These are phyloP conservation scores for Tieghemiomyces parasiticus DNA, from an alignment of 192 early-diverging fungal species.

Conservation along the genomic window DNA sequence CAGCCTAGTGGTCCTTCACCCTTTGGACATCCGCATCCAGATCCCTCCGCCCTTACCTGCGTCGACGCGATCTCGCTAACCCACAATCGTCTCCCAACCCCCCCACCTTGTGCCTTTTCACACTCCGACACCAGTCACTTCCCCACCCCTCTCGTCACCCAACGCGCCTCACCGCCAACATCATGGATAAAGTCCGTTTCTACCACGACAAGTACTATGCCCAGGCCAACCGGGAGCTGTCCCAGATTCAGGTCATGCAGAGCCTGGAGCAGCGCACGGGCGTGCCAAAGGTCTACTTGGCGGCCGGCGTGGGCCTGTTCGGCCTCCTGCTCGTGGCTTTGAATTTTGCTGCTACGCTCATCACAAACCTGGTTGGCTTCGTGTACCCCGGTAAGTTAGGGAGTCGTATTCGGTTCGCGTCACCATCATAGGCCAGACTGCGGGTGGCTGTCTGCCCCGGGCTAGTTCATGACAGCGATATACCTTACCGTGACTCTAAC, in stretches of 20 bases:
- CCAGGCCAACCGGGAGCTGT: slow-evolving; percentile 51
- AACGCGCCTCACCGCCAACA: not conserved
- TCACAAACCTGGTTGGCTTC: slow-evolving; percentile 78
- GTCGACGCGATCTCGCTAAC: not conserved
- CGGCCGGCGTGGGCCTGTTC: slow-evolving; percentile 41
- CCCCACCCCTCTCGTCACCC: not conserved
- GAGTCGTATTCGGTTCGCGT: too few relatives aligned
- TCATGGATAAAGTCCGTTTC: slow-evolving; percentile 24
- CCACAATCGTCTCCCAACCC: not conserved
- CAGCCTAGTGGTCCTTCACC: not conserved
- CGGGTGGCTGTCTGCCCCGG: not conserved
- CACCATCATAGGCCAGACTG: too few relatives aligned
- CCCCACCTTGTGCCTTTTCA: not conserved
- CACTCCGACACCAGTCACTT: not conserved
- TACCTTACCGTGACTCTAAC: not conserved
- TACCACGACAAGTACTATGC: slow-evolving; percentile 27
- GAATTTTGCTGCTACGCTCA: slow-evolving; percentile 63
- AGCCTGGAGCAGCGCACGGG: slow-evolving; percentile 58
- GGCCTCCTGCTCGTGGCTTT: slow-evolving; percentile 72
- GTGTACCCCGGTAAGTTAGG: slow-evolving; percentile 71
- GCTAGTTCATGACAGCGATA: not conserved
- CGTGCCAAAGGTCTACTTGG: slow-evolving; percentile 84
- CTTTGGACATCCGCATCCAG: not conserved
- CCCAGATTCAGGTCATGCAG: slow-evolving; percentile 42
- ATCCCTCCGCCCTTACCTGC: too few relatives aligned